phyloP scores from a whole-genome alignment of 116 monocot species.

The Cymodocea nodosa region DNA sequence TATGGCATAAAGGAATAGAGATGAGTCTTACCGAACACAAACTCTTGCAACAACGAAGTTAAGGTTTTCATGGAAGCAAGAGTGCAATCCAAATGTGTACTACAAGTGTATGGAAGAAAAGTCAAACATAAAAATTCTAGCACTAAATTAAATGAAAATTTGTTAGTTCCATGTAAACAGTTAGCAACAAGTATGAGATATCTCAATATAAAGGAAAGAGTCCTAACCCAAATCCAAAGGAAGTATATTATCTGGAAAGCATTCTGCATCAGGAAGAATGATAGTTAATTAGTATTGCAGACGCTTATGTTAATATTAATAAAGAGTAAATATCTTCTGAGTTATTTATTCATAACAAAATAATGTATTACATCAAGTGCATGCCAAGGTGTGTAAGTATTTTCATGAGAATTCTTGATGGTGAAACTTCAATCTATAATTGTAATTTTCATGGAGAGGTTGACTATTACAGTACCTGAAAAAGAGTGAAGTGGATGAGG shows the following conservation, averaged over 20 bases:
- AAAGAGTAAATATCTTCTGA: too few species aligned
- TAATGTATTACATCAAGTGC: too few species aligned
- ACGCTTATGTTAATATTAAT: too few species aligned
- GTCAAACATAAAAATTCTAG: not conserved
- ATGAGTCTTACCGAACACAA: not conserved
- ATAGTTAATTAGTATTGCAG: too few species aligned
- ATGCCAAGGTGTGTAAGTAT: too few species aligned
- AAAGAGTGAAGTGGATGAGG: constrained; percentile 24
- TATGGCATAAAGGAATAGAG: too few species aligned
- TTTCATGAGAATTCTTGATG: too few species aligned
- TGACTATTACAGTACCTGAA: constrained; percentile 12
- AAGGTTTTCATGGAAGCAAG: not conserved
- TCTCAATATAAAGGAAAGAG: not conserved
- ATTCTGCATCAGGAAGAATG: not conserved
- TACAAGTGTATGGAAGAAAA: not conserved
- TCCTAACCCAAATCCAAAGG: not conserved
- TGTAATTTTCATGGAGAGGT: too few species aligned
- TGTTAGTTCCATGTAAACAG: too few species aligned
- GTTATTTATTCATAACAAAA: too few species aligned
- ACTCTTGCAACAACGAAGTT: constrained; percentile 1
- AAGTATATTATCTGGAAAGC: constrained; percentile 1
- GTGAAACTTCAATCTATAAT: too few species aligned
- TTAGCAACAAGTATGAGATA: not conserved
- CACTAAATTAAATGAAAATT: not conserved
- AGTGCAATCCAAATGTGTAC: not conserved